These are phyloP conservation scores for Arthrinium phaeospermum DNA, from an alignment of 2,329 filamentous ascomycete species.

Conservation along the genomic window DNA sequence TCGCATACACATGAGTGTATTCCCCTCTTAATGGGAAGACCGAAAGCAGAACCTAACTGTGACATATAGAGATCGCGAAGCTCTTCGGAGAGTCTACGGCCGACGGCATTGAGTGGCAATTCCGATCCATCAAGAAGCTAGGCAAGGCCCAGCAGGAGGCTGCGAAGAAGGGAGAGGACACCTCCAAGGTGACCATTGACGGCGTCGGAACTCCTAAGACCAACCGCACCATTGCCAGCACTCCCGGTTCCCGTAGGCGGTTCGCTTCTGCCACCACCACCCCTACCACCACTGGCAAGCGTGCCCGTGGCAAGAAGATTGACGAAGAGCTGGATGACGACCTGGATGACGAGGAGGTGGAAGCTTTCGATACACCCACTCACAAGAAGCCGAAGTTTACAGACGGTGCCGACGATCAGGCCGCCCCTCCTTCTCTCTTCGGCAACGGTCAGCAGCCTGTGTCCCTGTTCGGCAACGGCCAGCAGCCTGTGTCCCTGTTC, in stretches of 20 bases:
- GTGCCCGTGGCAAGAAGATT: conserved; percentile 15
- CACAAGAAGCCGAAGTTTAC: conserved; percentile 21
- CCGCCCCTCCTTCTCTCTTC: not conserved
- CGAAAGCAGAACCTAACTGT: not conserved
- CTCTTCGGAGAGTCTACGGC: conserved; percentile 65
- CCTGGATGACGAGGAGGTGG: conserved; percentile 36
- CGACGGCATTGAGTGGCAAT: conserved; percentile 65
- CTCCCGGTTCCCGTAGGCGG: conserved; percentile 17
- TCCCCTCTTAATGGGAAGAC: not conserved
- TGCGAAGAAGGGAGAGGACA: conserved; percentile 51
- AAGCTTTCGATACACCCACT: conserved; percentile 34
- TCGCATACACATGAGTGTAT: not conserved
- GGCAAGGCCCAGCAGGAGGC: conserved; percentile 54
- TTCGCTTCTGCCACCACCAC: conserved; percentile 22
- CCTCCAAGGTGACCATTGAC: conserved; percentile 35
- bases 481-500: not conserved
- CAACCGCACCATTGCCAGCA: not conserved
- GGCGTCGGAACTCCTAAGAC: conserved; percentile 14
- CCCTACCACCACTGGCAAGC: conserved; percentile 27
- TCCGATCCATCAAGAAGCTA: conserved; percentile 60
- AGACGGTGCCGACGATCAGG: not conserved
- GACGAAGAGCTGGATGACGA: conserved; percentile 32
- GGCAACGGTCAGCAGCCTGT: conserved; percentile 8
- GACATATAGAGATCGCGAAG: conserved; percentile 59
- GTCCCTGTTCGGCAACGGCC: conserved; percentile 15